A percentile compares a stretch with the other conserved stretches of the same genome.
Evolutionary conservation across 179 eudicot species (phyloP).

Genomic region (Camellia oleifera): DNA sequence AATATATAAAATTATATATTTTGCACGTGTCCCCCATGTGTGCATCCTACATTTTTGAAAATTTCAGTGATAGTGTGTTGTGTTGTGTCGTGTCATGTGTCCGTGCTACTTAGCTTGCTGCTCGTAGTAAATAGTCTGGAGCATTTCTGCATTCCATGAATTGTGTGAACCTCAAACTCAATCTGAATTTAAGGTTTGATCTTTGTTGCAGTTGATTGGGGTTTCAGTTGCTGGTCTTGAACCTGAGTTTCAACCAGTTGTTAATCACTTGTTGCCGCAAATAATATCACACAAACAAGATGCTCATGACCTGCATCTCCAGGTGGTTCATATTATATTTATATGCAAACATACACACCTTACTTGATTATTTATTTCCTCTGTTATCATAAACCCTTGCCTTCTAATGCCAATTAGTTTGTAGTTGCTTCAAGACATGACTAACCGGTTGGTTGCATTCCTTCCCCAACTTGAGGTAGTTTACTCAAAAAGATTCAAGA

Average conservation of each 20-base stretch:
- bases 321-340: constrained; percentile 43
- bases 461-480: constrained; percentile 86
- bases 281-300: constrained; percentile 72
- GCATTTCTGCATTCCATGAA: not conserved
- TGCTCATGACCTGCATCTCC: constrained; percentile 62
- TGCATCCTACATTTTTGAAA: no score
- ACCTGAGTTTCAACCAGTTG: constrained; percentile 78
- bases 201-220: constrained; percentile 62
- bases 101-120: no score
- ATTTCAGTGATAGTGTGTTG: no score
- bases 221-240: constrained; percentile 68
- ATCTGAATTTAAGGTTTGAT: constrained; percentile 2
- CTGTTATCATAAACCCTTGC: constrained; percentile 9
- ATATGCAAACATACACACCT: constrained; percentile 1
- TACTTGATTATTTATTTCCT: constrained; percentile 19
- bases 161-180: constrained; percentile 6
- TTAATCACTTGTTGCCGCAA: constrained; percentile 62
- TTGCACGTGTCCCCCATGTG: no score
- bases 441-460: constrained; percentile 55
- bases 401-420: constrained; percentile 38
- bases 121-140: not conserved
- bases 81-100: no score
- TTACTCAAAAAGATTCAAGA: not conserved
- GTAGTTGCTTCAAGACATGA: constrained; percentile 84
- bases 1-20: no score